phyloP scores from a whole-genome alignment of 306 rosid species.

The Cicer chorassanicum region DNA sequence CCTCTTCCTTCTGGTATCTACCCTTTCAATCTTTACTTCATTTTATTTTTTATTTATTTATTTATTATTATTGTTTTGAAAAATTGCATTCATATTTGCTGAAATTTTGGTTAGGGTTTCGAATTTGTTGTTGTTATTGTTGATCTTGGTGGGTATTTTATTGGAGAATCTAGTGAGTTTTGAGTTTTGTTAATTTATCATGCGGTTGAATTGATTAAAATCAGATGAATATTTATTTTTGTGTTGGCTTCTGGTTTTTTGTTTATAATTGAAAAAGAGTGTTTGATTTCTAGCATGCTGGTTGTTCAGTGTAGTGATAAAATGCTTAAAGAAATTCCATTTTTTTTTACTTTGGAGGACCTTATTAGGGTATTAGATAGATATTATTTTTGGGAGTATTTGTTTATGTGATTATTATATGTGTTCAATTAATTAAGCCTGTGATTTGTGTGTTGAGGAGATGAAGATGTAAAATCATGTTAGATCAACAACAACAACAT shows the following conservation, averaged over 20 bases:
- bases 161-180: neutral
- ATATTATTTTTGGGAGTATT: neutral
- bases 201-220: slow-evolving; percentile 18
- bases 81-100: neutral
- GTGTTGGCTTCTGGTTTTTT: neutral
- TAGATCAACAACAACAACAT: neutral
- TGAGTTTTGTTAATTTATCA: slow-evolving; percentile 22
- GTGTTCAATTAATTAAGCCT: neutral
- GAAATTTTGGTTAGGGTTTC: slow-evolving; percentile 46
- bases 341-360: slow-evolving; percentile 11
- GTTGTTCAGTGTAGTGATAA: neutral
- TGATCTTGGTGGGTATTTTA: slow-evolving; percentile 8
- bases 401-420: slow-evolving; percentile 14
- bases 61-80: no score
- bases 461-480: slow-evolving; percentile 19
- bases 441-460: neutral
- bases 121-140: slow-evolving; percentile 2
- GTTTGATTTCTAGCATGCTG: slow-evolving; percentile 14
- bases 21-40: neutral
- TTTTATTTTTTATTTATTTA: neutral
- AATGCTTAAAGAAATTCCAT: slow-evolving; percentile 15
- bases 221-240: neutral
- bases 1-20: slow-evolving; percentile 32
- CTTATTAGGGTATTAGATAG: slow-evolving; percentile 15
- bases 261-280: neutral